These are phyloP conservation scores for Chenopodium formosanum DNA, from an alignment of 148 eudicot species.

Conservation along the genomic window DNA sequence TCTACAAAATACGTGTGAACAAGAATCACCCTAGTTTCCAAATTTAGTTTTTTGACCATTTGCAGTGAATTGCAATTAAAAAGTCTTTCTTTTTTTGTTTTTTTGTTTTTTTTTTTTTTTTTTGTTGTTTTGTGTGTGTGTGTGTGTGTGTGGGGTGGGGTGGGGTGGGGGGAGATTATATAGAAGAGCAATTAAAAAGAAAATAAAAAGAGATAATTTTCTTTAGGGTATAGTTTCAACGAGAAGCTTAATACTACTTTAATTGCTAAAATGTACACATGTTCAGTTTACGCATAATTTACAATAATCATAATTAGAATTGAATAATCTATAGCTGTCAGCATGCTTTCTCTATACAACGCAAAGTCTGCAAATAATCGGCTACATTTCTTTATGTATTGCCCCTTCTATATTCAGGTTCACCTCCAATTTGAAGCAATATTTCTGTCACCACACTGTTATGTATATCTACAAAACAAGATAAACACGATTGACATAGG, in stretches of 20 bases:
- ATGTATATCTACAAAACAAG: background rate
- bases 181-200: too few relatives aligned
- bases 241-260: constrained; percentile 1
- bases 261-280: background rate
- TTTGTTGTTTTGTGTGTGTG: too few relatives aligned
- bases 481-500: too few relatives aligned
- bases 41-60: background rate
- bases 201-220: background rate
- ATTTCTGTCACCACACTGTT: background rate
- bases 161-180: too few relatives aligned
- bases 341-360: background rate
- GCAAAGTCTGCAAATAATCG: background rate
- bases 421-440: background rate
- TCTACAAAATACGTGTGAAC: background rate
- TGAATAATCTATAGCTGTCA: background rate
- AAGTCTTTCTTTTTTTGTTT: too few relatives aligned
- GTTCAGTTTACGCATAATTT: background rate
- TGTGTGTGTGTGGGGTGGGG: too few relatives aligned
- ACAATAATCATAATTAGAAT: background rate
- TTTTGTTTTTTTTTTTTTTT: too few relatives aligned
- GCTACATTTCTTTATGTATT: background rate
- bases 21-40: background rate
- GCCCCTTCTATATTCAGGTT: background rate
- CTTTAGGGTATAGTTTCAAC: background rate
- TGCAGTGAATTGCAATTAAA: background rate